Percentiles rank a stretch among this genome's conserved stretches.
Evolutionary conservation across 257 asterid genomes (phyloP).

Genomic region (Solanum sitiens): DNA sequence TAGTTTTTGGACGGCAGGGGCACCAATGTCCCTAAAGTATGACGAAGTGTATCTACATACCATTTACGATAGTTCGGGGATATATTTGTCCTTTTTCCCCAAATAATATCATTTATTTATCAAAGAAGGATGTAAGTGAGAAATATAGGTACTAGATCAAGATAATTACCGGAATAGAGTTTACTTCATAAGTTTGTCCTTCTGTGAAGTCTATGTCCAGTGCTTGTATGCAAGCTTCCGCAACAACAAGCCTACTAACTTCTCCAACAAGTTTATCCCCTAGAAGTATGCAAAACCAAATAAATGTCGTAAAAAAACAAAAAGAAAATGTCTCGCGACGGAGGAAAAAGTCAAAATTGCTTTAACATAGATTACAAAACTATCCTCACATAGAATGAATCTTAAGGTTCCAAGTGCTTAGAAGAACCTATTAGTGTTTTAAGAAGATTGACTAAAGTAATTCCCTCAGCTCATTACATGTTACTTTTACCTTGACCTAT

Average conservation of each 20-base stretch:
- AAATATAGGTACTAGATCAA: background rate
- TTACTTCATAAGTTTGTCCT: conserved; percentile 80
- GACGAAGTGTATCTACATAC: too few relatives aligned
- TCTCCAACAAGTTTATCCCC: conserved; percentile 95
- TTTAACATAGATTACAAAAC: background rate
- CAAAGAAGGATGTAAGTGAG: background rate
- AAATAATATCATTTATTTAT: background rate
- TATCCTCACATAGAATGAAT: background rate
- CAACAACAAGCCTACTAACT: conserved; percentile 87
- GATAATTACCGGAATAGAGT: conserved; percentile 60
- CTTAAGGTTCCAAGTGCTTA: background rate
- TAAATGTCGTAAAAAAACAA: background rate
- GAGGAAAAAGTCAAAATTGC: background rate
- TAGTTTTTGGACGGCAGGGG: too few relatives aligned
- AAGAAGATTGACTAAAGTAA: background rate
- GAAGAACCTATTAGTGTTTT: background rate
- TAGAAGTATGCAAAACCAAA: conserved; percentile 3
- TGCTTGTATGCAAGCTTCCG: conserved; percentile 95
- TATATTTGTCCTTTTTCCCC: background rate
- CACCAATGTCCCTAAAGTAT: too few relatives aligned
- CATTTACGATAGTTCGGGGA: too few relatives aligned
- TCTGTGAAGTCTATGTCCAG: conserved; percentile 62
- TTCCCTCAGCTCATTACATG: background rate
- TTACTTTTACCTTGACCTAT: conserved; percentile 64
- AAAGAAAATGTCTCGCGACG: background rate